These are phyloP conservation scores for Rhodosporidiobolus odoratus DNA, from an alignment of 768 basidiomycete species.

Conservation along the genomic window DNA sequence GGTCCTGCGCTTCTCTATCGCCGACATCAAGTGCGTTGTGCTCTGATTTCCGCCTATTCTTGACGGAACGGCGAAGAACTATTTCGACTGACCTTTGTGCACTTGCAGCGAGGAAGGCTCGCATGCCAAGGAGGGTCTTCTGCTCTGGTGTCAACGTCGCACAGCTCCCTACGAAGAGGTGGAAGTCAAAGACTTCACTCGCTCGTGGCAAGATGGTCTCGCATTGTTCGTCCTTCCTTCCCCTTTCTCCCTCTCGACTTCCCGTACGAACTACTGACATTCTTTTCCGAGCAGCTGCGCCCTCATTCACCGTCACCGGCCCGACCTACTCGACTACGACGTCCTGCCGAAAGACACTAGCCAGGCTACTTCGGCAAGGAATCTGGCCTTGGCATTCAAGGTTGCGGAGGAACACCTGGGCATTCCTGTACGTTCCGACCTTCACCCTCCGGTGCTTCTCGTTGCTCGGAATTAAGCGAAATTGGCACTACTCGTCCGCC, in stretches of 20 bases:
- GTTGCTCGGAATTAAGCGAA: neutral
- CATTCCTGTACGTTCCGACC: constrained; percentile 65
- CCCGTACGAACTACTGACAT: neutral
- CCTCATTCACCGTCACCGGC: constrained; percentile 92
- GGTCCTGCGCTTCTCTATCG: constrained; percentile 93
- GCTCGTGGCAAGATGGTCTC: constrained; percentile 89
- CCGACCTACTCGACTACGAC: constrained; percentile 86
- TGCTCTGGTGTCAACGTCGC: constrained; percentile 97
- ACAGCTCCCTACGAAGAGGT: constrained; percentile 87
- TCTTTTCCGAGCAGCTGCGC: constrained; percentile 65
- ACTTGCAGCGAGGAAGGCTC: constrained; percentile 82
- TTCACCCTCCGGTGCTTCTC: neutral
- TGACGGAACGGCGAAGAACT: neutral
- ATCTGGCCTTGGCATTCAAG: constrained; percentile 79
- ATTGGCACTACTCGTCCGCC: neutral
- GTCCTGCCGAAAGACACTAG: constrained; percentile 63
- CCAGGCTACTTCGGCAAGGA: constrained; percentile 62
- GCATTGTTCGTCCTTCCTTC: constrained; percentile 57
- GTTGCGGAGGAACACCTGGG: constrained; percentile 81
- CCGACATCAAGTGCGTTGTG: constrained; percentile 79
- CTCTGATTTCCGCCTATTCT: neutral
- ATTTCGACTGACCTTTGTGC: neutral
- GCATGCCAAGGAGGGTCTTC: constrained; percentile 93
- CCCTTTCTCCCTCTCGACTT: neutral
- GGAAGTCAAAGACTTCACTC: constrained; percentile 85